phyloP scores from a whole-genome alignment of 208 protist species.

The Crithidia bombi region DNA sequence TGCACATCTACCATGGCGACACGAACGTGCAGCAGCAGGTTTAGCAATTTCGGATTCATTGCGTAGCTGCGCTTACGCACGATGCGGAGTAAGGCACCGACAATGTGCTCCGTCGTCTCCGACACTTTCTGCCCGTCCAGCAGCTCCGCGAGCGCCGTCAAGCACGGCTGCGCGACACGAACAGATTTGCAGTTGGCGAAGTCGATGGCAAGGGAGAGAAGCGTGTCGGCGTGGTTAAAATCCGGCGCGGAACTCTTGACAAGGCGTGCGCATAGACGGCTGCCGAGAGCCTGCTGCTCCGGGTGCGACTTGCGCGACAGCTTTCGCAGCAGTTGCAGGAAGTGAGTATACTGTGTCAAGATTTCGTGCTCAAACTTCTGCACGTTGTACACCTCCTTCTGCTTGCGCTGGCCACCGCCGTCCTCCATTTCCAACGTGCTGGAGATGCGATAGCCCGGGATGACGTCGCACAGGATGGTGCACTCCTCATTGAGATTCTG shows the following conservation, averaged over 20 bases:
- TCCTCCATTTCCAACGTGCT: conserved; percentile 81
- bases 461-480: conserved; percentile 83
- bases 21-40: conserved; percentile 90
- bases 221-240: conserved; percentile 89
- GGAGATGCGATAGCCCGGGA: conserved; percentile 91
- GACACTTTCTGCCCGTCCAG: conserved; percentile 90
- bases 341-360: conserved; percentile 91
- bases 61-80: conserved; percentile 91
- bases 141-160: conserved; percentile 78
- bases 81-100: conserved; percentile 82
- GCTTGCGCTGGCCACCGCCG: conserved; percentile 77
- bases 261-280: conserved; percentile 82
- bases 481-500: conserved; percentile 89
- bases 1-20: conserved; percentile 92
- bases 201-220: conserved; percentile 78
- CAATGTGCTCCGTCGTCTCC: conserved; percentile 84
- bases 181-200: conserved; percentile 91
- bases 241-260: conserved; percentile 79
- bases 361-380: conserved; percentile 92
- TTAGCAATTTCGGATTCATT: conserved; percentile 92
- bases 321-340: conserved; percentile 90
- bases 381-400: conserved; percentile 92
- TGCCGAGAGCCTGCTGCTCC: conserved; percentile 93
- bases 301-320: conserved; percentile 87
- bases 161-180: conserved; percentile 83